Evolutionary conservation across 495 filamentous ascomycete species (phyloP), one percentile per base, ranked within the genome.

Genomic region (Trichoderma gamsii): DNA sequence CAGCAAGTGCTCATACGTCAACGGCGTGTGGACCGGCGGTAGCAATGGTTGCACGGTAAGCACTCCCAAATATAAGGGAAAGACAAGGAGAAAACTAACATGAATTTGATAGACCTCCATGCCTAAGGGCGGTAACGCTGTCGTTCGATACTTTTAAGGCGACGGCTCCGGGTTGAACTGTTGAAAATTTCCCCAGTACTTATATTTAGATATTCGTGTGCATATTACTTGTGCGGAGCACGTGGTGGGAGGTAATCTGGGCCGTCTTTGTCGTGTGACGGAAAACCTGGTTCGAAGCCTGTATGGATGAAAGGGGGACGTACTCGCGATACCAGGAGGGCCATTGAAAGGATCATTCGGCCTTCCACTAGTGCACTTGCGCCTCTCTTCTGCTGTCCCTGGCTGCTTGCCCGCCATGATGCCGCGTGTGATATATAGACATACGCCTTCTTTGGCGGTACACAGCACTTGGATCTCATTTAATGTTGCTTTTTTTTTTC

Each of bases 41-140:
- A 67, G 74, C 59, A 83, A 79, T 64, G 90, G 90, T 68, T 93
- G 90, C 84, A 92, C 90, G 69, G 90, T 92, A 82, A 78, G 84
- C 83, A 65, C 23, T 1, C 12, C 43, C 43, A 46, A 11, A 46
- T 46, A 1, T 1, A 46, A 46, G 12, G 25, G n/a, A 21, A 52
- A 23, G 49, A 52, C 8, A 11, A 52, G 49, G 1, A 52, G 21
- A 46, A 43, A 46, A 43, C 49, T 25, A 63, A 52, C 49, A 13
- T 41, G 29, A 1, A 2, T 43, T 5, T 18, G 16, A 23, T 52
- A 68, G 67, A 68, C 67, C 8, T 13, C 67, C 3, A 49, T 68
- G 15, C 21, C 21, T n/a, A 9, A 15, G 4, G 43, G 67, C n/a
- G 67, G 67, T n/a, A 35, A n/a, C 23, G 67, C 61, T 13, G 23